Base-by-base conservation (phyloP, 768 basidiomycete genomes). In the Mycena capillaripes region DNA sequence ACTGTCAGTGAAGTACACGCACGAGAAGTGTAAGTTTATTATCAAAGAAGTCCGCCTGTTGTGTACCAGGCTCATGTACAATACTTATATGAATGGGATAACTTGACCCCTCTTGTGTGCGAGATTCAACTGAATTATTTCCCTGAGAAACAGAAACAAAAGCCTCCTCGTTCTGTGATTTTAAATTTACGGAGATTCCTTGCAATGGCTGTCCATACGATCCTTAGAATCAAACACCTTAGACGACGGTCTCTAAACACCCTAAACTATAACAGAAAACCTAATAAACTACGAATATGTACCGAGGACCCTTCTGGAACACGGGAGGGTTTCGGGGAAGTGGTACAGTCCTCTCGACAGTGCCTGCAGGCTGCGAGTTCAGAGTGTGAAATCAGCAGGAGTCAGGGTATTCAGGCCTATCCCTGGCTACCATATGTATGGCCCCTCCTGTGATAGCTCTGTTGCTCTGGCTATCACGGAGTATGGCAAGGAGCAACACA, bases 351-450 rank as follows among this genome's bases (percentile, higher is more conserved):
- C 62, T 64, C 62, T 64, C 50, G 62, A 34, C 62, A 36, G 64
- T 65, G 64, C 64, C 64, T 65, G 64, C 64, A 8, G 52, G 64
- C 64, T 27, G 50, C 64, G 64, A 65, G 64, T 65, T 65, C 53
- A 65, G 34, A 56, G 14, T 10, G 27, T 42, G 64, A 65, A 64
- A 27, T 21, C 64, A 65, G 64, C 64, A 65, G 64, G 64, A 55
- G 64, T 65, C 53, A 48, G 30, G 46, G 62, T 34, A 42, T 21
- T 42, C 46, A 29, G 62, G 62, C 48, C 62, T 63, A 63, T 5
- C 62, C 62, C 46, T 42, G 62, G 44, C 62, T 63, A 63, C 34
- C 46, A 17, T 9, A n/a, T 32, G 29, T n/a, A n/a, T n/a, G 60
- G 29, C 60, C 46, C 60, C 60, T 36, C 34, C 34, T 36, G 34